Base-by-base conservation (phyloP, 2,329 filamentous ascomycete species). In the Polychaeton citri region DNA sequence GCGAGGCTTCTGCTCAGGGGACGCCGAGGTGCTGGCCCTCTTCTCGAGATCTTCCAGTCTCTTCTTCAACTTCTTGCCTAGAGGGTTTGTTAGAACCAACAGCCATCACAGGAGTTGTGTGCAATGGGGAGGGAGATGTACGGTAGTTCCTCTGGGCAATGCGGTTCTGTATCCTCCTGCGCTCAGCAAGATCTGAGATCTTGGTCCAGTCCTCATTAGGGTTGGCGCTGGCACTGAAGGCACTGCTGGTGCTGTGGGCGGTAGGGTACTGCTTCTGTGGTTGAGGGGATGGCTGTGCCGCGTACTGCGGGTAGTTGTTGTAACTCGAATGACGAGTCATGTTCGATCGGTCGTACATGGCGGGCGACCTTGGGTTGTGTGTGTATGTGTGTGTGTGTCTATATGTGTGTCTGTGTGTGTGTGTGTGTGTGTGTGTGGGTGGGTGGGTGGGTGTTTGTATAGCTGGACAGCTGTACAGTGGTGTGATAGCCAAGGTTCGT, bases 161-260 rank as follows among this genome's bases (percentile, higher is more conserved):
- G 50, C 88, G 79, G 66, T 96, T 96, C 65, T 96, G 87, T 66
- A 95, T 94, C 57, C 87, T 76, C 53, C 87, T 72, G 55, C 90
- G 79, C 65, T 96, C 88, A 35, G 87, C 88, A 41, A 96, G 78
- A 61, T 96, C 88, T 39, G 88, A 93, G 59, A 96, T 94, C 75
- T 95, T 93, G 57, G 88, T 95, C 88, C 88, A 96, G 66, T 96
- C 88, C 65, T 96, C 88, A 55, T 95, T 87, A 37, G 88, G 83
- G 60, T 93, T 92, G 51, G 87, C 88, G 45, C 85, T 92, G 52
- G 81, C 81, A 64, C 84, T 92, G 69, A 93, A 94, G 50, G 88
- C 88, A 64, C 85, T 94, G 66, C 85, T 94, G 43, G 83, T 92
- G 57, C 79, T 79, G 55, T 85, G 78, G 45, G 66, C 71, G 28